Percentiles rank a stretch among this genome's conserved stretches.
Evolutionary conservation across 371 early-diverging fungal species (phyloP).

Genomic region (Apophysomyces ossiformis): DNA sequence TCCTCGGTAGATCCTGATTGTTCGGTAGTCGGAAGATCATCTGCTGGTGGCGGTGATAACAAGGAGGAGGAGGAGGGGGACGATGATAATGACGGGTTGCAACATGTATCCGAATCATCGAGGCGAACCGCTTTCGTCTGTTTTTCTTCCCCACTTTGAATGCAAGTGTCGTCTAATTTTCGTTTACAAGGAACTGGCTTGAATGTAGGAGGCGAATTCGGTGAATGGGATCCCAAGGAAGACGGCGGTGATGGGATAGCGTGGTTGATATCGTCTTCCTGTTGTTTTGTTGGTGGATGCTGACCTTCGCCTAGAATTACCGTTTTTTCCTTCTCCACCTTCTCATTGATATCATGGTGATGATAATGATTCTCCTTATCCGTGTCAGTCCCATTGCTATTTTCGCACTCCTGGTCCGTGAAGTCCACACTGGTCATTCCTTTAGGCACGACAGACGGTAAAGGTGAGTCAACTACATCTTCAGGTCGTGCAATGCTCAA

Average conservation of each 20-base stretch:
- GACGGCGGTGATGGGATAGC: constrained; percentile 8
- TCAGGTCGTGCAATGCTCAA: neutral
- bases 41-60: no score
- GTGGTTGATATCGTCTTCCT: constrained; percentile 2
- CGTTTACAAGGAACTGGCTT: neutral
- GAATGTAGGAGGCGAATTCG: constrained; percentile 4
- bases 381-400: neutral
- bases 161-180: neutral
- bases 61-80: no score
- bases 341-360: neutral
- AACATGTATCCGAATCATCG: neutral
- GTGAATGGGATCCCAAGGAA: constrained; percentile 7
- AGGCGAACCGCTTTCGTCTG: neutral
- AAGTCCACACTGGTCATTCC: neutral
- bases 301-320: neutral
- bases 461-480: neutral
- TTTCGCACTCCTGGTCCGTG: neutral
- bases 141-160: constrained; percentile 2
- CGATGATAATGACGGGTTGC: neutral
- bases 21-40: no score
- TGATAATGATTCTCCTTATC: neutral
- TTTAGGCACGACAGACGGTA: neutral
- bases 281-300: neutral
- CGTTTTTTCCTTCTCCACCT: neutral
- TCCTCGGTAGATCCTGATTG: neutral